phyloP scores from a whole-genome alignment of 768 basidiomycete genomes.

The Termitomyces sp. region DNA sequence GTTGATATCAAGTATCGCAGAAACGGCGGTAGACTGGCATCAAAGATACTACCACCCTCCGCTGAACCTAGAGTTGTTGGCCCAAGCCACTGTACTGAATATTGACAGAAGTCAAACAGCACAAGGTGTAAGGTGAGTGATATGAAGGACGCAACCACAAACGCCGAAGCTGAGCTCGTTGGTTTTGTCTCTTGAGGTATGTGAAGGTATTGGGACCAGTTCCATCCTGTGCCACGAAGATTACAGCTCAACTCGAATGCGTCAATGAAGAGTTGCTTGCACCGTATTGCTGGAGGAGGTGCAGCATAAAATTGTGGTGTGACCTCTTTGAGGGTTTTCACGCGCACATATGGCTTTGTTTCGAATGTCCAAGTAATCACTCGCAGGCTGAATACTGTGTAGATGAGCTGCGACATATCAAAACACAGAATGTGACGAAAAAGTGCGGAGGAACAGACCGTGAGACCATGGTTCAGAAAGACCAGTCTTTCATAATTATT shows the following conservation, averaged over 20 bases:
- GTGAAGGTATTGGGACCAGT: slow-evolving; percentile 44
- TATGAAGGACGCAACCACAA: slow-evolving; percentile 28
- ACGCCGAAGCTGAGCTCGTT: slow-evolving; percentile 28
- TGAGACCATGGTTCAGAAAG: slow-evolving; percentile 40
- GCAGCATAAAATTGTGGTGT: slow-evolving; percentile 9
- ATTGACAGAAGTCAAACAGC: slow-evolving; percentile 40
- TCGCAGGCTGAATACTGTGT: slow-evolving; percentile 31
- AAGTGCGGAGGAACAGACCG: slow-evolving; percentile 26
- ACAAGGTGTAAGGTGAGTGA: slow-evolving; percentile 31
- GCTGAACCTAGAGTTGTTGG: slow-evolving; percentile 36
- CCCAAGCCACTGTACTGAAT: slow-evolving; percentile 40
- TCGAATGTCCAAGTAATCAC: slow-evolving; percentile 36
- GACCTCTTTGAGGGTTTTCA: slow-evolving; percentile 10
- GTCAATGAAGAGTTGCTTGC: slow-evolving; percentile 25
- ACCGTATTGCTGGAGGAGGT: slow-evolving; percentile 5
- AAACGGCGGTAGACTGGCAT: slow-evolving; percentile 27
- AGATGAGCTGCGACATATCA: slow-evolving; percentile 26
- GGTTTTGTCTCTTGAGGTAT: slow-evolving; percentile 39
- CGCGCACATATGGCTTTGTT: slow-evolving; percentile 26
- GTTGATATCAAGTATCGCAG: slow-evolving; percentile 39
- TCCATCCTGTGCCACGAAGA: slow-evolving; percentile 57
- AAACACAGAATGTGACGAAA: neutral
- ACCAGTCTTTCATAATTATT: slow-evolving; percentile 26
- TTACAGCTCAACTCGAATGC: slow-evolving; percentile 46
- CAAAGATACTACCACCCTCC: slow-evolving; percentile 38